These are phyloP conservation scores for Macaranga tanarius DNA, from an alignment of 441 rosid genomes.

Conservation along the genomic window DNA sequence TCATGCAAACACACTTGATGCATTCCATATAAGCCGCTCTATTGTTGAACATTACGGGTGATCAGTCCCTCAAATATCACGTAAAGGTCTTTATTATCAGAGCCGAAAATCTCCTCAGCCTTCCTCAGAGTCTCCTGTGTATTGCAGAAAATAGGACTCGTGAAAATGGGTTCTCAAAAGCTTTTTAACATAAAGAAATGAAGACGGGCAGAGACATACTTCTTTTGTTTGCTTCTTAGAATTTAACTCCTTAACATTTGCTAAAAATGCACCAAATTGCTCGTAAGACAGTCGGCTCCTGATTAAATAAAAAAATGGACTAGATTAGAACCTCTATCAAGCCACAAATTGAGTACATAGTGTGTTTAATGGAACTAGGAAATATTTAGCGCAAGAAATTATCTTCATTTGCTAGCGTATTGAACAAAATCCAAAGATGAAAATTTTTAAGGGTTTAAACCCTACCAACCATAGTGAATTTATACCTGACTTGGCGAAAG, in stretches of 20 bases:
- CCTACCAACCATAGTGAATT: background rate
- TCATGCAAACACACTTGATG: slow-evolving; percentile 4
- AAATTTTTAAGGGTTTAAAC: background rate
- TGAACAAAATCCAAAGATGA: background rate
- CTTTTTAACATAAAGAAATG: background rate
- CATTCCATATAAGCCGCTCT: slow-evolving; percentile 21
- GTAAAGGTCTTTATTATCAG: slow-evolving; percentile 77
- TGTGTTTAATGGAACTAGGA: background rate
- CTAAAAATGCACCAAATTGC: slow-evolving; percentile 88
- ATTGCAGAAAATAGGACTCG: background rate
- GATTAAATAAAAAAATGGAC: slow-evolving; percentile 22
- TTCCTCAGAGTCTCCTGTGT: slow-evolving; percentile 76
- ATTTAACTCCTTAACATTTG: slow-evolving; percentile 88
- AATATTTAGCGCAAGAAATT: background rate
- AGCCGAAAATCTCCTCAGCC: slow-evolving; percentile 78
- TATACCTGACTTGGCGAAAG: slow-evolving; percentile 94
- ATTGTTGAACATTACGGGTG: slow-evolving; percentile 56
- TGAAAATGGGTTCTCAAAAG: background rate
- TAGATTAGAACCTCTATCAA: background rate
- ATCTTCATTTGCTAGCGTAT: background rate
- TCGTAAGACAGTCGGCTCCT: slow-evolving; percentile 87
- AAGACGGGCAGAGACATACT: slow-evolving; percentile 31
- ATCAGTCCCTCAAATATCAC: slow-evolving; percentile 74
- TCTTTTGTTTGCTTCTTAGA: slow-evolving; percentile 88
- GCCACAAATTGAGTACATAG: background rate